Evolutionary conservation across 2,329 filamentous ascomycete genomes (phyloP), one percentile per base, ranked within the genome.

Genomic region (Colletotrichum acutatum): DNA sequence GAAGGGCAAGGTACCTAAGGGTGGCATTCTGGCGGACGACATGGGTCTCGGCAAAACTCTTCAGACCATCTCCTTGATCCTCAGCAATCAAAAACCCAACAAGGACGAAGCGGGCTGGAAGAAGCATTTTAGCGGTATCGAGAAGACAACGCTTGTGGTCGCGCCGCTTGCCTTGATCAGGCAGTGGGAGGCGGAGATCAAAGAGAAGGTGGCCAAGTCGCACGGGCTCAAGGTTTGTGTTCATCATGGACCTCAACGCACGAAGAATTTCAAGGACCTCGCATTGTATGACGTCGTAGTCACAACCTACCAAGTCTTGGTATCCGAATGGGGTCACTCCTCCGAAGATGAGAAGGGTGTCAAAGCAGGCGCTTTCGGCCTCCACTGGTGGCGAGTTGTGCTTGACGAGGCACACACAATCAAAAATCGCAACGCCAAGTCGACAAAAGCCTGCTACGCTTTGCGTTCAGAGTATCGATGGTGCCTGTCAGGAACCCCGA

Each of bases 11-110:
- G 89, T 97, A 11, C 95, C 96, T 34, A 97, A 97, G 77, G 97
- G 97, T 46, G 97, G 97, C 22, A 97, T 99, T 75, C 88, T 99
- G 46, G 97, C 97, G 22, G 97, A 99, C 78, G 97, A 99, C 80
- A 97, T 98, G 96, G 96, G 96, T 76, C 86, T 98, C 16, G 97
- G 97, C 71, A 99, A 99, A 86, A 99, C 97, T 0, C 89, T 99
- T 16, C 97, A 99, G 83, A 95, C 95, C 1, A 94, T 99, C 70
- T 92, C 96, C 1, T 87, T 98, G 37, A 93, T 99, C 54, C 87
- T 99, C 49, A 93, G 89, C 68, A 98, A 98, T 78, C 90, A 91
- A 22, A 94, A 93, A 78, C 92, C 93, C 3, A 83, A 86, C 71
- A 87, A 89, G 56, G 87, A 89, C 19, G 85, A 87, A 5, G 86